These are phyloP conservation scores for Claviceps monticola DNA, from an alignment of 2,329 filamentous ascomycete species.

Conservation along the genomic window DNA sequence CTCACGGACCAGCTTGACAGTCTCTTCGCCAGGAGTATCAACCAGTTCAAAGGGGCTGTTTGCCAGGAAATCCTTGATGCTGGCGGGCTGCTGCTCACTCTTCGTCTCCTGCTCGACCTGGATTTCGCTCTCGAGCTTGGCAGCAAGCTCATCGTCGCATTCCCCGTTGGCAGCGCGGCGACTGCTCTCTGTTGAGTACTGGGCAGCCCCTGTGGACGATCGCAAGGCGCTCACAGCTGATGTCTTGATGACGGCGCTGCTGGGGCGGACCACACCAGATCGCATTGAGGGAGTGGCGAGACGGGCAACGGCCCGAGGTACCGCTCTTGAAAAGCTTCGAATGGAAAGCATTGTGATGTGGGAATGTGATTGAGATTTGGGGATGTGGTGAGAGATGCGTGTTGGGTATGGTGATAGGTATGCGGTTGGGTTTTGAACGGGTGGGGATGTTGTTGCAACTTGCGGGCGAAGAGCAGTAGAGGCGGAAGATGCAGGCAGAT, in stretches of 20 bases:
- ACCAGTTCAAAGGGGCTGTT: conserved; percentile 73
- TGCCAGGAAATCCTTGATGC: conserved; percentile 77
- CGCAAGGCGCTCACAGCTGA: conserved; percentile 19
- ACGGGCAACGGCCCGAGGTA: conserved; percentile 50
- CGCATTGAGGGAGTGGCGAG: conserved; percentile 37
- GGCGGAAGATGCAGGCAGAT: no score
- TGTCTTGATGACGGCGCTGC: conserved; percentile 33
- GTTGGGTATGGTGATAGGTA: conserved; percentile 3
- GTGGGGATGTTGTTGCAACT: no score
- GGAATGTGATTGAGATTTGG: not conserved
- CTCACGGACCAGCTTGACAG: conserved; percentile 69
- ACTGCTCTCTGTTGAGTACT: conserved; percentile 32
- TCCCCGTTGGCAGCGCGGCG: conserved; percentile 29
- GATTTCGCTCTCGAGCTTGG: conserved; percentile 77
- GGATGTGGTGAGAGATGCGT: conserved; percentile 5
- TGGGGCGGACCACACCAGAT: conserved; percentile 33
- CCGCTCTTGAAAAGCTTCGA: conserved; percentile 49
- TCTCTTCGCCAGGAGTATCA: conserved; percentile 73
- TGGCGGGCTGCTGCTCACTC: conserved; percentile 57
- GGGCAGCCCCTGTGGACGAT: conserved; percentile 25
- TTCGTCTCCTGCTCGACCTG: conserved; percentile 73
- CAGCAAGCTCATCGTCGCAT: conserved; percentile 65
- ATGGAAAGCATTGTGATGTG: conserved; percentile 51
- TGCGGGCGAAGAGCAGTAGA: no score
- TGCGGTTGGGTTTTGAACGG: conserved; percentile 6